Evolutionary conservation across 2,329 filamentous ascomycete genomes (phyloP), one percentile per base, ranked within the genome.

Genomic region (Chaetothyriales sp.): DNA sequence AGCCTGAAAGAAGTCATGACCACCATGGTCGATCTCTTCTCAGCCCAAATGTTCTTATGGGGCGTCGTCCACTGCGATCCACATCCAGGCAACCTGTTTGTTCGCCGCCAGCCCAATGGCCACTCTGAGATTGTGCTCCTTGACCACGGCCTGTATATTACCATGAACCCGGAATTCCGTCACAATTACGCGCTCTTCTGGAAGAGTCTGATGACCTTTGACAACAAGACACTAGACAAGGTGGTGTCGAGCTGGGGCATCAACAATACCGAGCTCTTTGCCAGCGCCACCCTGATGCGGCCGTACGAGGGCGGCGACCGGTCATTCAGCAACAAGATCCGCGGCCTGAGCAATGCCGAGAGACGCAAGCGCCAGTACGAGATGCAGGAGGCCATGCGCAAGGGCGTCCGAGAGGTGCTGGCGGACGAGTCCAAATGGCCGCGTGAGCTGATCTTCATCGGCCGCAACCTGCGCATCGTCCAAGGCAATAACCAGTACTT

Each of bases 31-130:
- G 90, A 95, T 65, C 76, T 96, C 32, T 98, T 96, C 72, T 86
- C 83, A n/a, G 89, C 87, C 2, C 90, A 96, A 64, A 96, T 96
- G 76, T 98, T 95, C 73, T 83, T 94, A 57, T 96, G 87, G 86
- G 92, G 92, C 10, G 78, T 86, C 44, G 86, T 96, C 0, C 90
- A 98, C 70, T 95, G 90, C 69, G 92, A 98, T 65, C 92, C 92
- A 8, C 92, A 98, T 63, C 92, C 92, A 1, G 90, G 90, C 25
- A 98, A 98, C 69, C 92, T 96, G 65, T 95, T 98, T 70, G 83
- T 96, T 63, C 84, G 92, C 7, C 83, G 92, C 7, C 74, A 86
- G 15, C 84, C 88, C 1, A 81, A 76, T 44, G 90, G 90, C n/a
- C 76, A 80, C 44, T 77, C 90, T 0, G 88, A 98, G 70, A 76